Evolutionary conservation across 2,329 filamentous ascomycete species (phyloP).

Genomic region (Monosporascus ibericus): DNA sequence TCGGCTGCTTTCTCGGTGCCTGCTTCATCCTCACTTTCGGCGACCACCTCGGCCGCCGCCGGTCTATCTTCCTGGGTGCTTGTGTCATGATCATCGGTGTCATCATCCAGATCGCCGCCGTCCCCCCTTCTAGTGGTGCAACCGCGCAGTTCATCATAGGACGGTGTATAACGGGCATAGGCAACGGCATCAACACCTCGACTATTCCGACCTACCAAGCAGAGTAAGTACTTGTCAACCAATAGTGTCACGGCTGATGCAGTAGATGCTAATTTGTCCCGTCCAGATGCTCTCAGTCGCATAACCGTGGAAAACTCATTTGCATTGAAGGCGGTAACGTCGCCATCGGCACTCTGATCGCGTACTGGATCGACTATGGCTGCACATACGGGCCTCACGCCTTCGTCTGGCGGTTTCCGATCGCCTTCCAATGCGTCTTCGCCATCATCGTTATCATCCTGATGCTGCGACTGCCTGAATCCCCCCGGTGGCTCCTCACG

Average conservation of each 20-base stretch:
- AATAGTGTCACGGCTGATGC: neutral
- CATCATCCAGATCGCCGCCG: slow-evolving; percentile 45
- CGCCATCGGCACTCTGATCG: slow-evolving; percentile 36
- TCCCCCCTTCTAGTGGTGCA: slow-evolving; percentile 37
- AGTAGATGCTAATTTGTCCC: slow-evolving; percentile 7
- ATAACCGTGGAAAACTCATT: slow-evolving; percentile 54
- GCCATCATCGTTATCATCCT: slow-evolving; percentile 36
- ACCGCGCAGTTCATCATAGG: slow-evolving; percentile 43
- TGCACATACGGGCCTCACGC: slow-evolving; percentile 25
- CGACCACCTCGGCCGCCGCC: slow-evolving; percentile 48
- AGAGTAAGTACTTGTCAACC: slow-evolving; percentile 16
- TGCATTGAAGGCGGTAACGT: slow-evolving; percentile 46
- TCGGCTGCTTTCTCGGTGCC: slow-evolving; percentile 36
- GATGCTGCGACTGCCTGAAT: slow-evolving; percentile 43
- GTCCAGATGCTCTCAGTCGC: slow-evolving; percentile 33
- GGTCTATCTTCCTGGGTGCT: slow-evolving; percentile 47
- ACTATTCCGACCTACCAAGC: slow-evolving; percentile 38
- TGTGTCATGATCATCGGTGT: slow-evolving; percentile 50
- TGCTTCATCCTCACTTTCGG: slow-evolving; percentile 36
- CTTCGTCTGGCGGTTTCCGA: slow-evolving; percentile 33
- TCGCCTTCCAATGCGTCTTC: slow-evolving; percentile 35
- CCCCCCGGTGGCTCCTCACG: slow-evolving; percentile 42
- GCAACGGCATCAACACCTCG: slow-evolving; percentile 44
- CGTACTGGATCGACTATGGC: slow-evolving; percentile 37
- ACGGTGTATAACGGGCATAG: slow-evolving; percentile 43